phyloP scores from a whole-genome alignment of 768 basidiomycete genomes.

The Lentinula sp. region DNA sequence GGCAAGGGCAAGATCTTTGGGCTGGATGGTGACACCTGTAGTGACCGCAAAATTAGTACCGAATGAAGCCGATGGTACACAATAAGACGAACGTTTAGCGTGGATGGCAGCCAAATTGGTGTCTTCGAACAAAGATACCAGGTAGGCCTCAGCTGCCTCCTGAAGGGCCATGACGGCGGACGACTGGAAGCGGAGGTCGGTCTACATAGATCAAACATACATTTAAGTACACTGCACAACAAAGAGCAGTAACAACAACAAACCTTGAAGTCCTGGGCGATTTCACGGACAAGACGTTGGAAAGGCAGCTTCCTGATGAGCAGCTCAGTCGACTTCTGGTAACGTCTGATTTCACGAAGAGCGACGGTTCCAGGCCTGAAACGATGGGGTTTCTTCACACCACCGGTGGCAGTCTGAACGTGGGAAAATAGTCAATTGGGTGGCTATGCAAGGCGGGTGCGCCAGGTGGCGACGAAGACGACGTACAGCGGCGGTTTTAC shows the following conservation, averaged over 20 bases:
- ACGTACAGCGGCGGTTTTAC: constrained; percentile 73
- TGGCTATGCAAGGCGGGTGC: constrained; percentile 4
- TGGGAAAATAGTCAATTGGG: constrained; percentile 6
- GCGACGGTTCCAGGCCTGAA: constrained; percentile 98
- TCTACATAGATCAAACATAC: constrained; percentile 32
- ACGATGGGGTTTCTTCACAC: constrained; percentile 99
- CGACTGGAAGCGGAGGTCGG: constrained; percentile 92
- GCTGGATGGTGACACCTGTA: constrained; percentile 62
- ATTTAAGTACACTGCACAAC: neutral
- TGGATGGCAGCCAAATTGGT: constrained; percentile 91
- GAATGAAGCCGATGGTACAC: constrained; percentile 2
- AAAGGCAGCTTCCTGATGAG: constrained; percentile 99
- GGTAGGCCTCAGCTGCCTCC: constrained; percentile 89
- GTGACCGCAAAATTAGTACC: constrained; percentile 10
- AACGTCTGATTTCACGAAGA: constrained; percentile 96
- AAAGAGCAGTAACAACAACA: neutral
- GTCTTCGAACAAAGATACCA: constrained; percentile 82
- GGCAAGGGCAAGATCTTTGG: constrained; percentile 85
- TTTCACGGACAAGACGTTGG: constrained; percentile 96
- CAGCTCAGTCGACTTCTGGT: constrained; percentile 98
- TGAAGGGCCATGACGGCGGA: constrained; percentile 92
- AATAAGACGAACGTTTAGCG: constrained; percentile 57
- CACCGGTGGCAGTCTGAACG: constrained; percentile 72
- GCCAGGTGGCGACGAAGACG: constrained; percentile 9
- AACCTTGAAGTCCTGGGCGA: constrained; percentile 96